These are phyloP conservation scores for Ogataea kodamae DNA, from an alignment of 805 yeast genomes.

Conservation along the genomic window DNA sequence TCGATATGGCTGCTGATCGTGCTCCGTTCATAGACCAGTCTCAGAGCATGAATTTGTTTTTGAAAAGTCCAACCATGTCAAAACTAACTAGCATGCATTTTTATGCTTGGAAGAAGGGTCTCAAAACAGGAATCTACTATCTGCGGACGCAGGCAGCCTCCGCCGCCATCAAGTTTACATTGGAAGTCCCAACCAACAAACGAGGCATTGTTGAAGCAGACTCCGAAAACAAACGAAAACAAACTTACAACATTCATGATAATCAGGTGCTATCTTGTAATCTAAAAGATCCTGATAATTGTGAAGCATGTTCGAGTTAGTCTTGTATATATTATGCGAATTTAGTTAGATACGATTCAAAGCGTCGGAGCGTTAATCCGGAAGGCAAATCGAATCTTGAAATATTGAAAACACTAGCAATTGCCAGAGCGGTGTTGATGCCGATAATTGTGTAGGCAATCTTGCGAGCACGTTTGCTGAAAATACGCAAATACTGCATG, in stretches of 20 bases:
- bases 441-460: constrained; percentile 43
- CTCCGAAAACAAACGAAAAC: constrained; percentile 8
- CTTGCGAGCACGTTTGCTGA: constrained; percentile 38
- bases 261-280: constrained; percentile 21
- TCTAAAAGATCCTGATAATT: constrained; percentile 27
- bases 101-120: constrained; percentile 97
- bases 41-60: constrained; percentile 86
- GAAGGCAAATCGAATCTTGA: constrained; percentile 19
- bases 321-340: constrained; percentile 9
- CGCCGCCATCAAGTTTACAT: constrained; percentile 90
- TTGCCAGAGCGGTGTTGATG: constrained; percentile 34
- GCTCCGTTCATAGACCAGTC: constrained; percentile 83
- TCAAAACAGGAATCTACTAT: constrained; percentile 98
- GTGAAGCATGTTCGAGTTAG: constrained; percentile 42
- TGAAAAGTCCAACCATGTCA: constrained; percentile 91
- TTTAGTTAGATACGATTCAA: constrained; percentile 15
- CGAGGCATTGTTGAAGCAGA: constrained; percentile 15
- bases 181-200: constrained; percentile 40
- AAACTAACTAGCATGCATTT: constrained; percentile 97
- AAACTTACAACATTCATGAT: constrained; percentile 16
- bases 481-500: constrained; percentile 42
- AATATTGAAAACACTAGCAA: constrained; percentile 34
- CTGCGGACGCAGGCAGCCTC: constrained; percentile 96
- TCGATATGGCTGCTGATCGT: constrained; percentile 83
- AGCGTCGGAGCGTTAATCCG: constrained; percentile 25